Base-by-base conservation (phyloP, 768 basidiomycete species). In the Calocera viscosa region DNA sequence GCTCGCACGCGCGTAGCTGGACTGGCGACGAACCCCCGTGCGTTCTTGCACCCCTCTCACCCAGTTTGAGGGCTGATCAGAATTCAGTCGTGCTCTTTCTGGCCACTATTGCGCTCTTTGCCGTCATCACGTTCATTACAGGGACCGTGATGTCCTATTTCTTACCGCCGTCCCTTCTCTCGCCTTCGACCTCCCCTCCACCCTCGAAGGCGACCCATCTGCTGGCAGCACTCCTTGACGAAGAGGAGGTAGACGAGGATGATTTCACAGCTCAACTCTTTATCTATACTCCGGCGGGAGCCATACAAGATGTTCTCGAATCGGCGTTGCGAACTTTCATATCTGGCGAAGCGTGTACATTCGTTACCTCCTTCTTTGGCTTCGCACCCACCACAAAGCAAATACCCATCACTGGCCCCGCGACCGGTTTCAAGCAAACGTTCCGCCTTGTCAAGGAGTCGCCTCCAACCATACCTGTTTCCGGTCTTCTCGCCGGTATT, bases 1-100 rank as follows among this genome's bases (percentile, higher is more conserved):
- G 81, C 86, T 10, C 82, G 90, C 28, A 91, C 90, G 0, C 81
- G 78, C 35, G 82, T 84, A 16, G 77, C 84, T 12, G 90, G 90
- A 33, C 76, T 91, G 66, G 90, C 88, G 22, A 85, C 86, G n/a
- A 91, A 91, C 71, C 84, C 86, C 74, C 77, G 90, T 85, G 81
- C 30, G 17, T 19, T 63, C 16, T 30, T 32, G 22, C 2, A 16
- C 30, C 28, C 1, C 14, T 24, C 35, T 11, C 10, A 3, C 1
- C 30, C 5, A 22, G 30, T 7, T 49, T 1, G 38, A 17, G 35
- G 30, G 49, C 22, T 47, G 8, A 43, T 49, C 33, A 66, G 33
- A 30, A 11, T 49, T 49, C 22, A 24, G 22, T 41, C 30, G 53
- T 68, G 67, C 72, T 43, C 47, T 47, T 87, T 38, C 78, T 87